Evolutionary conservation across 306 rosid genomes (phyloP).

Genomic region (Cucurbita moschata): DNA sequence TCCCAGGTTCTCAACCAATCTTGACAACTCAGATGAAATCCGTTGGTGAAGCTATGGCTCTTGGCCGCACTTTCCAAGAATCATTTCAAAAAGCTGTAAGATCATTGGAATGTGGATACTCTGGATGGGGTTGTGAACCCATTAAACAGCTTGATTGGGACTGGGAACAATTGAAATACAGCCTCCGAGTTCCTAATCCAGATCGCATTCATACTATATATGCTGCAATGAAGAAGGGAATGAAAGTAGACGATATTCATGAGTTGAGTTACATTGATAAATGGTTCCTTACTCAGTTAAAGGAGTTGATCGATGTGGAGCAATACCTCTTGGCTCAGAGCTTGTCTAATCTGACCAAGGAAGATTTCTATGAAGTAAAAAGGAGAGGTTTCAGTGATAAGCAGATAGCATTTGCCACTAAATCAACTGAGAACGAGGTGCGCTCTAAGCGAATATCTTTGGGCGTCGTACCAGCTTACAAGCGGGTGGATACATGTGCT

Average conservation of each 20-base stretch:
- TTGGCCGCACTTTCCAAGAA: conserved; percentile 92
- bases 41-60: conserved; percentile 93
- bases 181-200: conserved; percentile 82
- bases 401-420: conserved; percentile 89
- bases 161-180: conserved; percentile 80
- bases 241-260: conserved; percentile 66
- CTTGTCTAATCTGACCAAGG: conserved; percentile 46
- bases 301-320: conserved; percentile 78
- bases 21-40: conserved; percentile 97
- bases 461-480: conserved; percentile 68
- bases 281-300: conserved; percentile 86
- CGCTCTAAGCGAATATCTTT: conserved; percentile 48
- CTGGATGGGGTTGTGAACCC: conserved; percentile 81
- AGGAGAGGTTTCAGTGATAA: conserved; percentile 93
- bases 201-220: conserved; percentile 82
- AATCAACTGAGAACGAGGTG: conserved; percentile 66
- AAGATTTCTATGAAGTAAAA: conserved; percentile 75
- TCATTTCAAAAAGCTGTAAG: conserved; percentile 92
- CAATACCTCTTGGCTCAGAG: conserved; percentile 45
- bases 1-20: conserved; percentile 90
- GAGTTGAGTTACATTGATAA: conserved; percentile 72
- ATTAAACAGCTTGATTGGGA: conserved; percentile 76
- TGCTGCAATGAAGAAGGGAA: conserved; percentile 95
- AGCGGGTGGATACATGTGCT: conserved; percentile 96
- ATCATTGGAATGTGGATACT: conserved; percentile 68